These are phyloP conservation scores for Cetraspora pellucida DNA, from an alignment of 192 early-diverging fungal species.

Conservation along the genomic window DNA sequence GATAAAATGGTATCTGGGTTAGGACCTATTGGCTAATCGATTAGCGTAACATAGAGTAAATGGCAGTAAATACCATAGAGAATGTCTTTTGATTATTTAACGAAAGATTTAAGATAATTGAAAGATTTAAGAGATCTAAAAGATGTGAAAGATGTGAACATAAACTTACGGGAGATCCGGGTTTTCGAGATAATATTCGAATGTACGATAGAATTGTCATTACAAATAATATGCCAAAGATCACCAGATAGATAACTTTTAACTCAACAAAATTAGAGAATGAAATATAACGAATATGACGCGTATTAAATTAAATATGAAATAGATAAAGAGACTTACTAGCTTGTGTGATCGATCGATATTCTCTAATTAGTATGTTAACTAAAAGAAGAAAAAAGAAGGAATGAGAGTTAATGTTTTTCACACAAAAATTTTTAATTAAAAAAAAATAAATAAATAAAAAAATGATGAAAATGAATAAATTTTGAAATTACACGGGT, in stretches of 20 bases:
- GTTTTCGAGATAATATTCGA: conserved; percentile 42
- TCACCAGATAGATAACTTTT: conserved; percentile 42
- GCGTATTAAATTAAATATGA: neutral
- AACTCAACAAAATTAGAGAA: neutral
- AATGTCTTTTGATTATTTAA: too few relatives aligned
- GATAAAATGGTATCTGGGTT: neutral
- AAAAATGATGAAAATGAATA: too few relatives aligned
- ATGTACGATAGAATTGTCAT: conserved; percentile 49
- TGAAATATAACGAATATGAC: neutral
- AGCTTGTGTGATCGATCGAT: neutral
- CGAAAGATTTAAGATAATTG: too few relatives aligned
- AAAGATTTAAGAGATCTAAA: neutral
- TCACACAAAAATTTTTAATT: too few relatives aligned
- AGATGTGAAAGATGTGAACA: conserved; percentile 3
- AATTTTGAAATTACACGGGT: too few relatives aligned
- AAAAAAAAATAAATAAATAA: too few relatives aligned
- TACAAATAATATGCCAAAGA: conserved; percentile 38
- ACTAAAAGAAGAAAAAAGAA: neutral
- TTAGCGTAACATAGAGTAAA: too few relatives aligned
- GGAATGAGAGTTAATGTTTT: neutral
- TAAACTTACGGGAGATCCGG: conserved; percentile 53
- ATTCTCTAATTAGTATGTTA: neutral
- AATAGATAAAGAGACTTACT: neutral
- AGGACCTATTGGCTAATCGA: neutral
- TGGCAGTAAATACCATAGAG: too few relatives aligned